Evolutionary conservation across 768 basidiomycete species (phyloP), one percentile per base, ranked within the genome.

Genomic region (Vishniacozyma victoriae): DNA sequence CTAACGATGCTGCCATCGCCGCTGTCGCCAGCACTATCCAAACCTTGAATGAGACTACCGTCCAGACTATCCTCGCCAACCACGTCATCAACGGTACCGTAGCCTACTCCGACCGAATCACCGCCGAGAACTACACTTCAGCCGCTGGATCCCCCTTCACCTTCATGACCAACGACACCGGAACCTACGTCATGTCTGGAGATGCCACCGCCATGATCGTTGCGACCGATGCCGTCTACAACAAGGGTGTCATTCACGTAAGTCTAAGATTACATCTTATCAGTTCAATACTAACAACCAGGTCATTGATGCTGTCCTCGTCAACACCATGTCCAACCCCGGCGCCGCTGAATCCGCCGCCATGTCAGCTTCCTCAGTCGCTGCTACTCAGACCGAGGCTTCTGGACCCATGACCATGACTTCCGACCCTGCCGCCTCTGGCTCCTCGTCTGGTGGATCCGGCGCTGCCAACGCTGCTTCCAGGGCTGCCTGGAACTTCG

Each of bases 41-140:
- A 46, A 52, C 70, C 27, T 60, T 73, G 20, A 85, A 85, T 57
- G 40, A 57, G 19, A 77, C 79, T 0, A 75, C 76, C 4, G 46
- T 84, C 27, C 25, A 52, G 3, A 71, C 69, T 20, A 51, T 86
- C 9, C 55, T 84, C 12, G 61, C 69, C 33, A 86, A 86, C 65
- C 85, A 85, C 57, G 82, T 85, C 50, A 78, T 87, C 57, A 86
- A 86, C 68, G 84, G 82, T 20, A 77, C 84, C 0, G 76, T 80
- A 0, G 67, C 80, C 11, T 87, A 87, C 73, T 83, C 82, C 0
- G 75, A 80, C 1, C 50, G 71, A 11, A 66, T 86, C 29, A 44
- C 62, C 4, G 55, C 71, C n/a, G 29, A 38, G 20, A 77, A 73
- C 52, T 72, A 72, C 46, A 78, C 76, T 14, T 81, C 82, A 0